These are phyloP conservation scores for Somion occarium DNA, from an alignment of 1,284 basidiomycete species.

Conservation along the genomic window DNA sequence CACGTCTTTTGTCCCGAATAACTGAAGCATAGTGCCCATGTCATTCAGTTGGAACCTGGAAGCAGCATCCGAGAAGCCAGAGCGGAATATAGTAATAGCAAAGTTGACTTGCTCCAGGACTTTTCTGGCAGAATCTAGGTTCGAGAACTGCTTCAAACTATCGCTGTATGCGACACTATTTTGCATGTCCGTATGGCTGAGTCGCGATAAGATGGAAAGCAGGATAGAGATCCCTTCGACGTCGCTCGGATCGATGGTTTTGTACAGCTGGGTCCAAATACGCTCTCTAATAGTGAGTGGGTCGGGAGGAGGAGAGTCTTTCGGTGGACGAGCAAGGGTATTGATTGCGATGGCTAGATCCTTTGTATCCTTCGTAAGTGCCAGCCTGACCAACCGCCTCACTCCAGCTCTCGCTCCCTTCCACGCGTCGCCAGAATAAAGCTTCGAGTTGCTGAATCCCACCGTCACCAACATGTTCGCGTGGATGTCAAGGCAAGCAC, in stretches of 20 bases:
- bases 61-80: slow-evolving; percentile 59
- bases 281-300: slow-evolving; percentile 44
- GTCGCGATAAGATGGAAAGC: slow-evolving; percentile 50
- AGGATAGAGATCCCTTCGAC: slow-evolving; percentile 51
- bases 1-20: slow-evolving; percentile 49
- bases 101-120: slow-evolving; percentile 53
- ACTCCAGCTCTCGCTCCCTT: slow-evolving; percentile 38
- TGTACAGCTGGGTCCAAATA: slow-evolving; percentile 69
- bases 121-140: slow-evolving; percentile 18
- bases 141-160: slow-evolving; percentile 29
- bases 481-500: slow-evolving; percentile 50
- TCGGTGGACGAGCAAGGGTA: slow-evolving; percentile 19
- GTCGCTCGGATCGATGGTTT: slow-evolving; percentile 53
- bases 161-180: slow-evolving; percentile 44
- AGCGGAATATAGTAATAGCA: slow-evolving; percentile 49
- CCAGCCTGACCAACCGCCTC: slow-evolving; percentile 41
- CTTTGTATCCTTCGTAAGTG: slow-evolving; percentile 41
- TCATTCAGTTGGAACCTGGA: slow-evolving; percentile 55
- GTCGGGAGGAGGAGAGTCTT: not conserved
- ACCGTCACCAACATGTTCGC: slow-evolving; percentile 52
- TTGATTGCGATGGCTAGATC: slow-evolving; percentile 35
- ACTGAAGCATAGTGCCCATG: slow-evolving; percentile 41
- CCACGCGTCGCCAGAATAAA: slow-evolving; percentile 46
- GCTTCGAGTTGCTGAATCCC: slow-evolving; percentile 53
- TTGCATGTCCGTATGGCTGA: slow-evolving; percentile 65